A percentile compares a stretch with the other conserved stretches of the same genome.
Conservation (phyloP, 2,329 filamentous ascomycete genomes). For the Sporothrix mexicana region DNA sequence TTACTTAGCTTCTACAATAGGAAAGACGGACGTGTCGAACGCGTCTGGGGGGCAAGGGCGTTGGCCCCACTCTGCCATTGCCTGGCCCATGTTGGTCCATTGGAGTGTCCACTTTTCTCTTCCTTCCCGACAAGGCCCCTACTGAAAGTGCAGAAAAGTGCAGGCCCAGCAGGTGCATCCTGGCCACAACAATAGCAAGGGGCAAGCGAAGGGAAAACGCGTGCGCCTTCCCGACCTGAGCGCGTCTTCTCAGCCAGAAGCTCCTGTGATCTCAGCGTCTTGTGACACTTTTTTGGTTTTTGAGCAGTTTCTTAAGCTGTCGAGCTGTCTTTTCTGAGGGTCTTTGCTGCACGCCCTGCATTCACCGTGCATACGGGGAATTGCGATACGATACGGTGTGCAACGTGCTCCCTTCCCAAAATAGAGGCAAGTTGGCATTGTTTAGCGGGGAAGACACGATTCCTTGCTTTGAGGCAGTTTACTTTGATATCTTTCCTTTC, state of each 20-base stretch:
- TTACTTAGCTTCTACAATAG: conserved; percentile 38
- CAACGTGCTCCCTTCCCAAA: neutral
- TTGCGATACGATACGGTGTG: conserved; percentile 23
- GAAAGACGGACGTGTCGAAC: conserved; percentile 38
- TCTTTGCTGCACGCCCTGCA: conserved; percentile 8
- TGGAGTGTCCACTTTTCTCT: conserved; percentile 15
- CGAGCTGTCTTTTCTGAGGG: neutral
- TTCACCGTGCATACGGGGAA: conserved; percentile 21
- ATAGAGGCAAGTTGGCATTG: neutral
- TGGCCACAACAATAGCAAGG: conserved; percentile 27
- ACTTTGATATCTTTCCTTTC: conserved; percentile 2
- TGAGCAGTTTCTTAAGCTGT: neutral
- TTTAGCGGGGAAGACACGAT: no score
- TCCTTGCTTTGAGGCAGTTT: neutral
- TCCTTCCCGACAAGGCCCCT: conserved; percentile 31
- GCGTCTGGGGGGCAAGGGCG: conserved; percentile 35
- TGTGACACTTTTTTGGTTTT: conserved; percentile 2
- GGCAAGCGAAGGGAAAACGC: conserved; percentile 3
- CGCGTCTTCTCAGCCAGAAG: conserved; percentile 17
- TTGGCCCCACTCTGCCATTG: conserved; percentile 26
- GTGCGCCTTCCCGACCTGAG: neutral
- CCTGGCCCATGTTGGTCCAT: neutral
- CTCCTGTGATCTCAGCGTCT: conserved; percentile 6
- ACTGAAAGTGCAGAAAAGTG: neutral
- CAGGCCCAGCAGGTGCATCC: neutral